These are phyloP conservation scores for Diplodia sapinea DNA, from an alignment of 2,329 filamentous ascomycete genomes.

Conservation along the genomic window DNA sequence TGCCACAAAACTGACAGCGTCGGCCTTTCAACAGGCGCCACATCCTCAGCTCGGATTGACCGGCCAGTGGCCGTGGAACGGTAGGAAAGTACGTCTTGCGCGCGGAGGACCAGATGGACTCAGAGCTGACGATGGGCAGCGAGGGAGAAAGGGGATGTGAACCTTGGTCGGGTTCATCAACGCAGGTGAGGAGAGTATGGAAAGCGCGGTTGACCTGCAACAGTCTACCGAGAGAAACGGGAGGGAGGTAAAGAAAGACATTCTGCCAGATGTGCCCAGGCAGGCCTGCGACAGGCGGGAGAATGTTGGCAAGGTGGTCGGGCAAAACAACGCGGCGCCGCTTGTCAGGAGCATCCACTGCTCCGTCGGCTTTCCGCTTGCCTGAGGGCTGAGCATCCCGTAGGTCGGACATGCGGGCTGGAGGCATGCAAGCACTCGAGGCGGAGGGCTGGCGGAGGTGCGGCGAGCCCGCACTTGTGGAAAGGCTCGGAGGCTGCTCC, in stretches of 20 bases:
- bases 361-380: conserved; percentile 47
- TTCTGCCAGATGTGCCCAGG: conserved; percentile 72
- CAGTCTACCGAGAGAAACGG: conserved; percentile 67
- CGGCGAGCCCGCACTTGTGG: conserved; percentile 13
- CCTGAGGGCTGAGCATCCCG: conserved; percentile 1
- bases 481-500: conserved; percentile 18
- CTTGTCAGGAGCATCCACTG: conserved; percentile 39
- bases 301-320: conserved; percentile 31
- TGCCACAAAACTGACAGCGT: conserved; percentile 72
- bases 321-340: conserved; percentile 41
- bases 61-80: conserved; percentile 71
- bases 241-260: conserved; percentile 70
- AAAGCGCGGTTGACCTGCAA: conserved; percentile 72
- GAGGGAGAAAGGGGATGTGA: conserved; percentile 41
- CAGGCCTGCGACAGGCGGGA: conserved; percentile 49
- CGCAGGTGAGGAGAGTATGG: conserved; percentile 54
- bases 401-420: not conserved
- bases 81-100: conserved; percentile 68
- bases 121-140: conserved; percentile 59
- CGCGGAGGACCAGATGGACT: conserved; percentile 73
- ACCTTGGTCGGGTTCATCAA: conserved; percentile 42
- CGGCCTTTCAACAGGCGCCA: conserved; percentile 70
- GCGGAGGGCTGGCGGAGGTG: conserved; percentile 13
- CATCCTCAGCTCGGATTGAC: conserved; percentile 74
- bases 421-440: conserved; percentile 1